phyloP scores from a whole-genome alignment of 495 filamentous ascomycete genomes.

The Aspergillus carlsbadensis region DNA sequence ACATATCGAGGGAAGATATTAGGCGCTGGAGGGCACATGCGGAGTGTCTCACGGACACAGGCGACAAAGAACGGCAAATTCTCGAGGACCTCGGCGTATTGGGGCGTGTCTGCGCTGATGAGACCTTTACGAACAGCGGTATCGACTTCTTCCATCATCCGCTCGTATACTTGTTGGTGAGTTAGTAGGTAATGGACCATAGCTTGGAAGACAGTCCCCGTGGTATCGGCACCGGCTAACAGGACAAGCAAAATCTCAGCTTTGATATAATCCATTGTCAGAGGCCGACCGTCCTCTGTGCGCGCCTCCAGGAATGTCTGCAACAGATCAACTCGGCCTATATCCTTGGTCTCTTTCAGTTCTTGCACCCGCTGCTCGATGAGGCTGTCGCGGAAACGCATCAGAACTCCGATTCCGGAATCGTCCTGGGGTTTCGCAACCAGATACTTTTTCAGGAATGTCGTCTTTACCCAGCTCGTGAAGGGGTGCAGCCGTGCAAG shows the following conservation, averaged over 20 bases:
- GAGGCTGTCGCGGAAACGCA: slow-evolving; percentile 52
- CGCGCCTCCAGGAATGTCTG: slow-evolving; percentile 44
- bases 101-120: slow-evolving; percentile 27
- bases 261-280: slow-evolving; percentile 50
- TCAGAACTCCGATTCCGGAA: slow-evolving; percentile 39
- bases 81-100: slow-evolving; percentile 44
- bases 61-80: slow-evolving; percentile 48
- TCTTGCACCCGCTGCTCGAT: slow-evolving; percentile 9
- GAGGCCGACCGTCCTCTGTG: slow-evolving; percentile 43
- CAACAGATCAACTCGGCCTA: slow-evolving; percentile 25
- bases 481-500: slow-evolving; percentile 52
- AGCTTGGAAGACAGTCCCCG: slow-evolving; percentile 54
- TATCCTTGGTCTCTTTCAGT: slow-evolving; percentile 6
- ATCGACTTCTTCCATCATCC: slow-evolving; percentile 59
- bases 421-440: slow-evolving; percentile 55
- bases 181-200: slow-evolving; percentile 53
- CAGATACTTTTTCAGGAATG: slow-evolving; percentile 52
- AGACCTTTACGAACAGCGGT: slow-evolving; percentile 41
- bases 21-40: slow-evolving; percentile 52
- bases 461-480: slow-evolving; percentile 53
- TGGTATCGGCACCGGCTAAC: slow-evolving; percentile 66
- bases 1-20: slow-evolving; percentile 48
- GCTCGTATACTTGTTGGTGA: slow-evolving; percentile 44
- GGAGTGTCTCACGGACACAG: slow-evolving; percentile 52
- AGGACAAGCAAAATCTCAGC: slow-evolving; percentile 55